phyloP scores from a whole-genome alignment of 495 filamentous ascomycete genomes.

The Hyaloscypha finlandica region DNA sequence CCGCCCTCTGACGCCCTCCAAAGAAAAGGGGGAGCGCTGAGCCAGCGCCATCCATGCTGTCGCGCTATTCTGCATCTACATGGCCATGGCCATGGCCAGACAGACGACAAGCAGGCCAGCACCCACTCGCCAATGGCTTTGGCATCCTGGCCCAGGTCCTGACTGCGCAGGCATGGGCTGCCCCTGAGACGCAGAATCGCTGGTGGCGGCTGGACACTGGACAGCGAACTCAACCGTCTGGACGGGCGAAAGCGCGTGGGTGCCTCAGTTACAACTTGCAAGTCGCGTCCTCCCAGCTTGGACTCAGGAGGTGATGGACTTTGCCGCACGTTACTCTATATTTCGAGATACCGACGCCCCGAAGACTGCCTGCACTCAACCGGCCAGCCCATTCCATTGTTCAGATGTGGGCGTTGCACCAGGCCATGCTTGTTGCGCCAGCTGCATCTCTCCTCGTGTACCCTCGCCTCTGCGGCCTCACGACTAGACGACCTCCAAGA shows the following conservation, averaged over 20 bases:
- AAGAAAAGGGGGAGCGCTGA: not conserved
- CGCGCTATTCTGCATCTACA: not conserved
- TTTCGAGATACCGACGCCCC: not conserved
- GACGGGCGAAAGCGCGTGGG: not conserved
- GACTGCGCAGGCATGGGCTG: constrained; percentile 5
- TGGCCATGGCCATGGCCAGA: not conserved
- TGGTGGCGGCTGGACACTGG: constrained; percentile 7
- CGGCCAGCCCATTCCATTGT: not conserved
- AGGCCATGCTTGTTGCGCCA: not conserved
- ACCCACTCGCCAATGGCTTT: constrained; percentile 8
- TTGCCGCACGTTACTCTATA: constrained; percentile 8
- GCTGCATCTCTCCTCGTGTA: not conserved
- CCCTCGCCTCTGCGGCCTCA: not conserved
- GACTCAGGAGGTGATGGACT: not conserved
- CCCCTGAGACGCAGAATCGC: constrained; percentile 1
- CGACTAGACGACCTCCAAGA: not conserved
- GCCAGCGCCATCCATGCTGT: not conserved
- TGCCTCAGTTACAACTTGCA: not conserved
- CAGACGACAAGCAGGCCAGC: constrained; percentile 8
- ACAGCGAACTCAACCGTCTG: constrained; percentile 8
- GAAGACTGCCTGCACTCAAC: constrained; percentile 8
- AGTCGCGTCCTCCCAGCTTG: not conserved
- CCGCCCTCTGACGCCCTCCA: not conserved
- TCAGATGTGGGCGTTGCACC: not conserved
- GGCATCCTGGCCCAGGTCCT: constrained; percentile 1